These are phyloP conservation scores for Cytospora leucostoma DNA, from an alignment of 2,329 filamentous ascomycete species.

Conservation along the genomic window DNA sequence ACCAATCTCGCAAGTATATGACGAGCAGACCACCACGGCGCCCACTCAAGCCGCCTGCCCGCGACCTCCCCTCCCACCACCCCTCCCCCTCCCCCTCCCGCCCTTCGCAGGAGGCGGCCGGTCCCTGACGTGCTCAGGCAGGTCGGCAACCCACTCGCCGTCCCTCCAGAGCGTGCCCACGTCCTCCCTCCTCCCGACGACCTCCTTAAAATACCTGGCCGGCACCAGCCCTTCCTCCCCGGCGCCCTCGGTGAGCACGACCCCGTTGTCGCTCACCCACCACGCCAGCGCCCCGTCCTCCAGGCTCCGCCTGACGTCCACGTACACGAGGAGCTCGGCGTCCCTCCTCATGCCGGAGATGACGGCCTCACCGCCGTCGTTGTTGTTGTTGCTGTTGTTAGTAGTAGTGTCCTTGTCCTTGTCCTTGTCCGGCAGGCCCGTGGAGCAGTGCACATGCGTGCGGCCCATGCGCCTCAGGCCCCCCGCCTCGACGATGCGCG, in stretches of 20 bases:
- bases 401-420: slow-evolving; percentile 40
- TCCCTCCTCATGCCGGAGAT: slow-evolving; percentile 80
- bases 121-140: slow-evolving; percentile 61
- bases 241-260: slow-evolving; percentile 65
- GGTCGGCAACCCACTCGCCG: slow-evolving; percentile 65
- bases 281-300: slow-evolving; percentile 63
- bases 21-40: slow-evolving; percentile 19
- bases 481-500: slow-evolving; percentile 70
- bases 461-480: slow-evolving; percentile 79
- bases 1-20: background rate
- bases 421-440: slow-evolving; percentile 61
- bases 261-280: slow-evolving; percentile 78
- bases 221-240: slow-evolving; percentile 63
- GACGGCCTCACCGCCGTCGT: slow-evolving; percentile 43
- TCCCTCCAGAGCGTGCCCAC: slow-evolving; percentile 70
- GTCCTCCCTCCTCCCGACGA: slow-evolving; percentile 60
- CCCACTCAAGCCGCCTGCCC: slow-evolving; percentile 27
- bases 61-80: slow-evolving; percentile 26
- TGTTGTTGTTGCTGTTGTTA: slow-evolving; percentile 21
- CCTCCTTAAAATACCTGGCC: slow-evolving; percentile 67
- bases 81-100: slow-evolving; percentile 31
- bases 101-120: slow-evolving; percentile 52
- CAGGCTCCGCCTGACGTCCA: slow-evolving; percentile 71
- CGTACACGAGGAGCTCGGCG: slow-evolving; percentile 75
- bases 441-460: slow-evolving; percentile 89